Base-by-base conservation (phyloP, 495 filamentous ascomycete species). In the Neurospora discreta region DNA sequence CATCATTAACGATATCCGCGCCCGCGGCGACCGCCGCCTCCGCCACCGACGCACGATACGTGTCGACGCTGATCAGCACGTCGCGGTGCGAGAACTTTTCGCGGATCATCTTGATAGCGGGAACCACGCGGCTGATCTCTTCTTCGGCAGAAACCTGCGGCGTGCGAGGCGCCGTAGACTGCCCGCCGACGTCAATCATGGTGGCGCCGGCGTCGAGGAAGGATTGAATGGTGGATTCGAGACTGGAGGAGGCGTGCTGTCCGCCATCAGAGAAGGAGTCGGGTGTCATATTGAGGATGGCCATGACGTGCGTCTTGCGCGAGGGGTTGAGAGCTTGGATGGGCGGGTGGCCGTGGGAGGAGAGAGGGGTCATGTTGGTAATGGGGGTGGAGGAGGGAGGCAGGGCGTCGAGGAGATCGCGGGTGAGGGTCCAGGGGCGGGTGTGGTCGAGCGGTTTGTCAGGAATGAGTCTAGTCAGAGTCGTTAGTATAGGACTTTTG, bases 191-290 rank as follows among this genome's bases (percentile, higher is more conserved):
- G 78, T 99, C 95, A 75, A 98, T 89, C 75, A 98, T 93, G 18
- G 89, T 91, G 30, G 92, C 92, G 68, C 92, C 92, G 7, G 84
- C 79, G 68, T 81, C 75, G 77, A 94, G 87, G 80, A 90, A 90
- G 72, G 73, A 73, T 69, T 78, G 73, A 40, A 92, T 83, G 11
- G 88, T 91, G 39, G 79, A 74, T 10, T 78, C 44, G 23, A 85
- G 73, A 13, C 77, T 74, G 67, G 73, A 11, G 0, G 75, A 30
- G 52, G 78, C 76, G 81, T 94, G 85, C 2, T 81, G 75, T 58
- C 94, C 95, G 69, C 94, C 95, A 75, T 98, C 94, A 15, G 94
- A 98, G 84, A 98, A 98, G 44, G 95, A 98, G 84, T 99, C 95
- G 11, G 95, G 95, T 1, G 95, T 98, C 71, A 97, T 84, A 82